These are phyloP conservation scores for Pythium brassicae DNA, from an alignment of 352 stramenopile genomes.

Conservation along the genomic window DNA sequence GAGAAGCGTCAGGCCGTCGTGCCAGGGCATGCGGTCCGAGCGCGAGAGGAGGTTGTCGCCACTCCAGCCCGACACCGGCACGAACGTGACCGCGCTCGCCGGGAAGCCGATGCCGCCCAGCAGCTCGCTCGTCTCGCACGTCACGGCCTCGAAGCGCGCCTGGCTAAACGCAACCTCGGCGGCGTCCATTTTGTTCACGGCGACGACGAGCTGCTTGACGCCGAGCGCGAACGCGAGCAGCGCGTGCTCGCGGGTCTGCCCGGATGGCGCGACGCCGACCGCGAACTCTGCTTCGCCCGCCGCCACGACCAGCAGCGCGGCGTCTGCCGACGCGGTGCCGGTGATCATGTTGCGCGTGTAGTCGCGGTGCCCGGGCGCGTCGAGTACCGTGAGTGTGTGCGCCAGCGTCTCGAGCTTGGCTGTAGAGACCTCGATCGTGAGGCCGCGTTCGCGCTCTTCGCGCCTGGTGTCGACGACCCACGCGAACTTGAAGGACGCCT, in stretches of 20 bases:
- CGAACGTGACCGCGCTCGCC: conserved; percentile 59
- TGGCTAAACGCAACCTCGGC: conserved; percentile 45
- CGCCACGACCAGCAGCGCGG: conserved; percentile 94
- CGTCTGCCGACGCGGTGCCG: conserved; percentile 96
- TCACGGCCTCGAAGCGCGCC: conserved; percentile 78
- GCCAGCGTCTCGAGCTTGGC: conserved; percentile 95
- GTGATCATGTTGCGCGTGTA: conserved; percentile 99
- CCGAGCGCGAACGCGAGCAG: conserved; percentile 95
- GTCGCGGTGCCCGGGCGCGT: conserved; percentile 94
- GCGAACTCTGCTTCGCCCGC: conserved; percentile 95
- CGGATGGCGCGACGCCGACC: conserved; percentile 63
- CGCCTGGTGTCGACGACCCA: conserved; percentile 99
- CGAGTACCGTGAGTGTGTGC: too few species aligned
- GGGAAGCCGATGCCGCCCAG: conserved; percentile 78
- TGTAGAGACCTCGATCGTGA: conserved; percentile 97
- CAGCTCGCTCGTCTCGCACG: conserved; percentile 79
- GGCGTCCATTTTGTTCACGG: conserved; percentile 85
- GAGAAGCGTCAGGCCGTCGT: conserved; percentile 55
- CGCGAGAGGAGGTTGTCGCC: conserved; percentile 75
- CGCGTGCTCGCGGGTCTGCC: conserved; percentile 95
- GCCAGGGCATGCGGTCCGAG: conserved; percentile 67
- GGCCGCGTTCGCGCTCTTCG: conserved; percentile 96
- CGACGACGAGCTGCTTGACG: conserved; percentile 93
- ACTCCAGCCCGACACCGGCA: conserved; percentile 79
- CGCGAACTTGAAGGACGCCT: conserved; percentile 98